phyloP scores from a whole-genome alignment of 2,329 filamentous ascomycete species.

The Colletotrichum lindemuthianum region DNA sequence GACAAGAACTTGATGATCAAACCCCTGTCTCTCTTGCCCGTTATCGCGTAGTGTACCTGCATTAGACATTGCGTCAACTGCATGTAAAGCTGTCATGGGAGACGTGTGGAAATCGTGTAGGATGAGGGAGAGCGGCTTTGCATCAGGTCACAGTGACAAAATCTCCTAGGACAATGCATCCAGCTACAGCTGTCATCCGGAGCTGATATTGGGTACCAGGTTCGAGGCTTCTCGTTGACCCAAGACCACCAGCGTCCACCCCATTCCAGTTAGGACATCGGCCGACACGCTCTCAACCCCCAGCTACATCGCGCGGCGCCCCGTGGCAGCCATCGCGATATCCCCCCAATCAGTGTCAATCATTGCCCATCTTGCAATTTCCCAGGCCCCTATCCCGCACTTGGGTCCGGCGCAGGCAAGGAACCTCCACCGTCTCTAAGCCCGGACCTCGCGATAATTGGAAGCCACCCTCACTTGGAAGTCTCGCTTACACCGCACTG shows the following conservation, averaged over 20 bases:
- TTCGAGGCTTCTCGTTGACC: constrained; percentile 2
- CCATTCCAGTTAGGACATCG: constrained; percentile 23
- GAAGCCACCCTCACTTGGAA: constrained; percentile 3
- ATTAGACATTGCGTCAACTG: constrained; percentile 12
- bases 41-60: constrained; percentile 10
- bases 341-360: constrained; percentile 34
- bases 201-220: not conserved
- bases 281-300: constrained; percentile 8
- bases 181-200: not conserved
- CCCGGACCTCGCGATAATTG: constrained; percentile 25
- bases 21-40: not conserved
- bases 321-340: constrained; percentile 20
- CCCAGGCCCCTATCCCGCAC: constrained; percentile 20
- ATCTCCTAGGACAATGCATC: not conserved
- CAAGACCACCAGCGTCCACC: not conserved
- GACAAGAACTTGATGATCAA: not conserved
- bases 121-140: not conserved
- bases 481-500: constrained; percentile 2
- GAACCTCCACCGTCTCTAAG: constrained; percentile 9
- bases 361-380: constrained; percentile 32
- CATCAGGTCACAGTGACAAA: not conserved
- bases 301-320: constrained; percentile 12
- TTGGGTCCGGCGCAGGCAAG: constrained; percentile 14
- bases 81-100: not conserved
- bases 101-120: not conserved